phyloP scores from a whole-genome alignment of 1,139 yeast species.

The Pichia sp. region DNA sequence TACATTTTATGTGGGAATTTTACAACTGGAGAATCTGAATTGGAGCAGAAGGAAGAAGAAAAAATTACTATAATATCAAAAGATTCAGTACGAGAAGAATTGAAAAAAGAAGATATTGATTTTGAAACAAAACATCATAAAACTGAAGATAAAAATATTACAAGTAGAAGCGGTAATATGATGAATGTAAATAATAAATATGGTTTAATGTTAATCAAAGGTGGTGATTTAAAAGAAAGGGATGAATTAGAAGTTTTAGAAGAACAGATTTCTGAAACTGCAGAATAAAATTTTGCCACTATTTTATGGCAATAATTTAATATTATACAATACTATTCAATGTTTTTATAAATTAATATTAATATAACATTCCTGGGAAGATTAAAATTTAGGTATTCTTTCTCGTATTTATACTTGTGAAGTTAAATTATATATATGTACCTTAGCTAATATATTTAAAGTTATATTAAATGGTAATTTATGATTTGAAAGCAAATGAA shows the following conservation, averaged over 20 bases:
- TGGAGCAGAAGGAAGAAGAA: not conserved
- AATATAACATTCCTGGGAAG: too few relatives aligned
- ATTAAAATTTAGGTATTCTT: too few relatives aligned
- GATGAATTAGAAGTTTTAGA: constrained; percentile 7
- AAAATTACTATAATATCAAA: not conserved
- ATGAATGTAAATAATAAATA: constrained; percentile 16
- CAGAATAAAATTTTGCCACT: constrained; percentile 1
- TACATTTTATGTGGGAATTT: constrained; percentile 8
- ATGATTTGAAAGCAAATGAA: too few relatives aligned
- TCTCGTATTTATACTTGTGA: too few relatives aligned
- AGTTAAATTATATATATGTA: too few relatives aligned
- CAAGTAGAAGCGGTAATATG: constrained; percentile 9
- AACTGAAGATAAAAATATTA: constrained; percentile 2
- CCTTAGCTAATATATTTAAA: too few relatives aligned
- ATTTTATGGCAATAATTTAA: too few relatives aligned
- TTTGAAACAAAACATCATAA: not conserved
- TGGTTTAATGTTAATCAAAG: constrained; percentile 12
- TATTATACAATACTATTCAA: too few relatives aligned
- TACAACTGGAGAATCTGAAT: constrained; percentile 4
- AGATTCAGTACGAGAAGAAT: not conserved
- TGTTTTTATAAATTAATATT: too few relatives aligned
- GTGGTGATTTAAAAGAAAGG: not conserved
- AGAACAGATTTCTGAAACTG: constrained; percentile 13
- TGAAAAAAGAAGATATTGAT: not conserved
- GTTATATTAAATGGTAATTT: too few relatives aligned